Evolutionary conservation across 495 filamentous ascomycete genomes (phyloP), one percentile per base, ranked within the genome.

Genomic region (Annulohypoxylon maeteangense): DNA sequence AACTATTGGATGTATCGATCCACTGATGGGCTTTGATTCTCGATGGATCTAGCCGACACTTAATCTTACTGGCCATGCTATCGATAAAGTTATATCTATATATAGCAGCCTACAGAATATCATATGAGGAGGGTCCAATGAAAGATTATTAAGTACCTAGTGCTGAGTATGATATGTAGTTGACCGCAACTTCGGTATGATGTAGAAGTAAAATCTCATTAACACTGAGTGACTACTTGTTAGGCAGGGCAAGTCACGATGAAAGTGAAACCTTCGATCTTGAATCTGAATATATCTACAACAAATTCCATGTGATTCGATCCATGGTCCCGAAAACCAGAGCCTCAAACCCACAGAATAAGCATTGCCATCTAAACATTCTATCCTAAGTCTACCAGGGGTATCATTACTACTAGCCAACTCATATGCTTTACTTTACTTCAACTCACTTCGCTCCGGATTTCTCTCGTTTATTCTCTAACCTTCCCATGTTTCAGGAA

Each of bases 401-500:
- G 68, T 71, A 71, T 71, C 68, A 71, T 62, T 65, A 58, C 67
- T 61, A 22, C 22, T 54, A 54, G 29, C 61, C 25, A 57, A 38
- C 47, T 11, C 54, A 57, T 63, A 25, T 45, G 59, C 63, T 7
- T 40, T 22, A 18, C 14, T 18, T 36, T 36, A 16, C 38, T 42
- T 16, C 14, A 2, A n/a, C 27, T 32, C 27, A 23, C 20, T 11
- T 10, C 5, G 4, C 12, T 23, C 29, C 47, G 11, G 47, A 51
- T 22, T 55, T 6, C 29, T 55, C 51, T 1, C 3, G n/a, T 55
- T 4, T 22, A 32, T 20, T 16, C n/a, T 22, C 29, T 20, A 3
- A 36, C 29, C 51, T 36, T 32, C 51, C 29, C n/a, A 36, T 29
- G 4, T 4, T 16, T 29, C 5, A 29, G 25, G 47, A 50, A 5